phyloP scores from a whole-genome alignment of 2,329 filamentous ascomycete species.

The Fusarium sp. region DNA sequence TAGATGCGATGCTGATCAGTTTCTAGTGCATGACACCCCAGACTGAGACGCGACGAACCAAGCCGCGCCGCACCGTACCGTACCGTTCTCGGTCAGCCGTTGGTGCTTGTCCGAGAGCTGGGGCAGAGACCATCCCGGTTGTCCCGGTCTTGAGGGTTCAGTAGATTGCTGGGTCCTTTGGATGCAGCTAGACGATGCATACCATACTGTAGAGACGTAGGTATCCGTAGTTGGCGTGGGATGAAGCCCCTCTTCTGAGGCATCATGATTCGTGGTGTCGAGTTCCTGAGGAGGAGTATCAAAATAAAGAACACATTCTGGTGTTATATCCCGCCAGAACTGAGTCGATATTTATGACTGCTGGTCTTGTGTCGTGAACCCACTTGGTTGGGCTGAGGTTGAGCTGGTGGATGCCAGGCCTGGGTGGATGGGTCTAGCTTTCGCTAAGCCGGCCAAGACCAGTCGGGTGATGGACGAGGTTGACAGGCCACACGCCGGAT shows the following conservation, averaged over 20 bases:
- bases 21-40: constrained; percentile 23
- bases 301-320: background rate
- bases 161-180: constrained; percentile 14
- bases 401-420: constrained; percentile 31
- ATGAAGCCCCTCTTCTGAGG: constrained; percentile 22
- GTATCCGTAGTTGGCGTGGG: constrained; percentile 19
- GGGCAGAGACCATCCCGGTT: constrained; percentile 11
- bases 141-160: constrained; percentile 8
- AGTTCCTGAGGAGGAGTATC: background rate
- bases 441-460: constrained; percentile 36
- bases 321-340: background rate
- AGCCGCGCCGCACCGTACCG: constrained; percentile 2
- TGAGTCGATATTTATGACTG: background rate
- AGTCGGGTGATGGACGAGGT: constrained; percentile 35
- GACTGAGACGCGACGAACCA: constrained; percentile 12
- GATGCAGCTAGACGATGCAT: constrained; percentile 40
- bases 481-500: constrained; percentile 31
- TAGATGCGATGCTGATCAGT: constrained; percentile 16
- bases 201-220: constrained; percentile 20
- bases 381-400: constrained; percentile 21
- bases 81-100: constrained; percentile 1
- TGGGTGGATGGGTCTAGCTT: constrained; percentile 33
- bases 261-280: constrained; percentile 19
- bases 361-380: background rate
- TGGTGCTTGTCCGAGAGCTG: background rate